Conservation (phyloP, 257 asterid species). For the Solanum medicagineum region DNA sequence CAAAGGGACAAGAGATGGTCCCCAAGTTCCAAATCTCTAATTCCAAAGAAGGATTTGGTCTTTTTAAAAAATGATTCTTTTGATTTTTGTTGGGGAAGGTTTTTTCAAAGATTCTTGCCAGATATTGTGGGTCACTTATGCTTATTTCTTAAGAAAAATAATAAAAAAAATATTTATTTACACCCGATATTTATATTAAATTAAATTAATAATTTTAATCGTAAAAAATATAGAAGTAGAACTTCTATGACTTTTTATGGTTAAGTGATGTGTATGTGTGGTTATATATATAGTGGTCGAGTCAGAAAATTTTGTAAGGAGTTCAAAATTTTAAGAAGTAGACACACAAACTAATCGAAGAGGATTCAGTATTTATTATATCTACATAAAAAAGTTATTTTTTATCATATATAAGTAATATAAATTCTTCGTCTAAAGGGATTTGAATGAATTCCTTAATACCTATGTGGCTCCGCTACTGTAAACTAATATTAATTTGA, state of each 20-base stretch:
- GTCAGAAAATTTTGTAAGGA: too few species aligned
- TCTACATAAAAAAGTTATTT: too few species aligned
- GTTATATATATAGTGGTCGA: too few species aligned
- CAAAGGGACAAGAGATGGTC: not conserved
- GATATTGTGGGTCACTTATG: not conserved
- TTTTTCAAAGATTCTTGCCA: not conserved
- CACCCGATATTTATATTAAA: not conserved
- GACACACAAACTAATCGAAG: too few species aligned
- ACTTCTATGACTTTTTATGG: not conserved
- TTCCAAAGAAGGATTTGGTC: conserved; percentile 35
- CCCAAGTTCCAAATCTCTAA: conserved; percentile 18
- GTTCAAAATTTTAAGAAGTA: too few species aligned
- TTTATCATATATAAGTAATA: too few species aligned
- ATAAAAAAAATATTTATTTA: not conserved
- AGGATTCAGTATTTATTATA: too few species aligned
- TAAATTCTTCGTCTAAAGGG: too few species aligned
- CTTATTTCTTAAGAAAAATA: not conserved
- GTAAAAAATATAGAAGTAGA: not conserved
- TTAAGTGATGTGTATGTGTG: not conserved
- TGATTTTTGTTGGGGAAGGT: not conserved
- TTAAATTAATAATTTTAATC: not conserved
- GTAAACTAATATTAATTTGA: not conserved
- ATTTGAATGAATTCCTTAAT: too few species aligned
- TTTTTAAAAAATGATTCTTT: conserved; percentile 6
- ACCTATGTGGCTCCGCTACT: too few species aligned